Evolutionary conservation across 2,329 filamentous ascomycete species (phyloP), one percentile per base, ranked within the genome.

Genomic region (Fusarium luffae): DNA sequence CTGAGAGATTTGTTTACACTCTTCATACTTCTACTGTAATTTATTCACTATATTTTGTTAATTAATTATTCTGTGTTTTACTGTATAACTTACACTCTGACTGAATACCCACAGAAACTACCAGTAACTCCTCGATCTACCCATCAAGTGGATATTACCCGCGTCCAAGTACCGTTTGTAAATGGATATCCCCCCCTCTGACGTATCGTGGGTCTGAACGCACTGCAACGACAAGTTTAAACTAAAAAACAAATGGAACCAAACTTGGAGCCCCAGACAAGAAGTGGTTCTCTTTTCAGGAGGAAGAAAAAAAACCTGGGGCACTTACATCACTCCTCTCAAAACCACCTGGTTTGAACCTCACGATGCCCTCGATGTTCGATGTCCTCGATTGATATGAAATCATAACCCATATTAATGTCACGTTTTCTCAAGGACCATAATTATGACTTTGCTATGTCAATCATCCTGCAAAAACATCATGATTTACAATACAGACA

Each of bases 121-220:
- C 61, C 50, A 49, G 66, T 46, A 49, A 28, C 25, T 32, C 7
- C 66, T 48, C 25, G 41, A 65, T 66, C 60, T 51, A 46, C 55
- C 67, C 44, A 57, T 63, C 40, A 51, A 63, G 67, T 70, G 67
- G 67, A 50, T 68, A 57, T 37, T 5, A n/a, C 18, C 34, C 34
- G 34, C 18, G 1, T 7, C 0, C 34, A 37, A 37, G 34, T 37
- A 37, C 34, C 34, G 34, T 32, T 16, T 16, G 48, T 14, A 21
- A 21, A 21, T 21, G 19, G 19, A 21, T 21, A 21, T 21, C 19
- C 19, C 30, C 63, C 47, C 55, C 58, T 68, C 63, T 70, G 68
- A 70, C 68, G 68, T 70, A 68, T 64, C 61, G 59, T 64, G 61
- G 61, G 59, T 64, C 55, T 44, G 21, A 34, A n/a, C 59, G 50